These are phyloP conservation scores for Ustilago sp. DNA, from an alignment of 1,284 basidiomycete genomes.

Conservation along the genomic window DNA sequence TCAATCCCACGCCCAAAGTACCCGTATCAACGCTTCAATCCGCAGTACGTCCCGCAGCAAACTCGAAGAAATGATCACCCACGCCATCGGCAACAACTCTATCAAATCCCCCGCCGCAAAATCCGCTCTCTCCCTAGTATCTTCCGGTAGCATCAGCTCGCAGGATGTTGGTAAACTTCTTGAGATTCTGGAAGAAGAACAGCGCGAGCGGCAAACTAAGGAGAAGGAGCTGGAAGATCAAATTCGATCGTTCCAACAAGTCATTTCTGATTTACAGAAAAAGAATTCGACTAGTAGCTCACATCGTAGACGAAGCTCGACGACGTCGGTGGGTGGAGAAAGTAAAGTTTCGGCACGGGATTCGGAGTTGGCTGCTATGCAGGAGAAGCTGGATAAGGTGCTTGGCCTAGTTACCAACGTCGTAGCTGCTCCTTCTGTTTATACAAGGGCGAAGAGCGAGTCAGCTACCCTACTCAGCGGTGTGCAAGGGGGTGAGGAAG, in stretches of 20 bases:
- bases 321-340: conserved; percentile 20
- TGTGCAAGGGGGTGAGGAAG: conserved; percentile 13
- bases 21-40: conserved; percentile 35
- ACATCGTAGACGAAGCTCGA: conserved; percentile 23
- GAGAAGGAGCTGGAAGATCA: conserved; percentile 56
- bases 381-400: conserved; percentile 59
- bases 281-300: conserved; percentile 37
- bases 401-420: conserved; percentile 55
- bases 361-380: conserved; percentile 55
- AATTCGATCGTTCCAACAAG: conserved; percentile 51
- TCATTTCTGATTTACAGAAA: conserved; percentile 47
- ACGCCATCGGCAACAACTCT: conserved; percentile 19
- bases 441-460: conserved; percentile 34
- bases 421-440: conserved; percentile 28
- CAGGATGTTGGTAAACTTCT: conserved; percentile 54
- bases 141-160: conserved; percentile 52
- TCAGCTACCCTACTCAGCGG: conserved; percentile 11
- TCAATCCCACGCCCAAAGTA: conserved; percentile 54
- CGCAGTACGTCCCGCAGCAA: conserved; percentile 39
- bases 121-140: conserved; percentile 38
- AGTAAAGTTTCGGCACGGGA: conserved; percentile 29
- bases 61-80: conserved; percentile 22
- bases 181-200: conserved; percentile 55
- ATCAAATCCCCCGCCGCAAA: conserved; percentile 23
- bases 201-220: conserved; percentile 33